Conservation (phyloP, 495 filamentous ascomycete genomes). For the Penicillium macrosclerotiorum region DNA sequence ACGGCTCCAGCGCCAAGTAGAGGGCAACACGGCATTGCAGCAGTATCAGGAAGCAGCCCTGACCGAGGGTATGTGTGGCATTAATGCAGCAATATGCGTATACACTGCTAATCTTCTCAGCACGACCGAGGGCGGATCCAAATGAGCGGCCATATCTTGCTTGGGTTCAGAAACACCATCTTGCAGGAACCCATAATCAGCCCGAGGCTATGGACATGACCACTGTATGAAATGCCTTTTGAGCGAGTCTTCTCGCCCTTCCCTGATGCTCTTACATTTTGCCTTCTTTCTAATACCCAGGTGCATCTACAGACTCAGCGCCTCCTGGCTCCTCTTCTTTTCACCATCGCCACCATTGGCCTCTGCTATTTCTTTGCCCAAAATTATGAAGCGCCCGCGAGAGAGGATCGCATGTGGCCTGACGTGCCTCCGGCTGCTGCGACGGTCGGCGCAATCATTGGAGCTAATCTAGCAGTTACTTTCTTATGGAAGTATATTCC, state of each 20-base stretch:
- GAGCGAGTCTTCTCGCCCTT: no score
- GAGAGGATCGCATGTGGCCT: constrained; percentile 62
- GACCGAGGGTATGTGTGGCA: constrained; percentile 31
- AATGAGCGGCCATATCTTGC: constrained; percentile 39
- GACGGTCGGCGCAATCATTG: constrained; percentile 67
- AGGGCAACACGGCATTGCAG: constrained; percentile 51
- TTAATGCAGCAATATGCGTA: neutral
- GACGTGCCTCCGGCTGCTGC: constrained; percentile 75
- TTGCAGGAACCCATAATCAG: constrained; percentile 35
- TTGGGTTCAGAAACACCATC: constrained; percentile 50
- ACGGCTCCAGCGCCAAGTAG: constrained; percentile 37
- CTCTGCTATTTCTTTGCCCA: constrained; percentile 53
- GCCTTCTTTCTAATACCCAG: no score
- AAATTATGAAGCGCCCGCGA: constrained; percentile 61
- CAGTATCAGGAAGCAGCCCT: constrained; percentile 39
- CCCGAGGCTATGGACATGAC: constrained; percentile 32
- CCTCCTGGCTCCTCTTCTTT: constrained; percentile 60
- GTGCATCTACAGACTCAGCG: constrained; percentile 48
- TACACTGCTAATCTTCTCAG: constrained; percentile 18
- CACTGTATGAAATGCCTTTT: constrained; percentile 27
- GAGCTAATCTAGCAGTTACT: constrained; percentile 61
- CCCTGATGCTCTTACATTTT: no score
- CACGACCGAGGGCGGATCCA: constrained; percentile 46
- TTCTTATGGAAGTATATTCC: constrained; percentile 63
- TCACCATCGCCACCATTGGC: constrained; percentile 52